Base-by-base conservation (phyloP, 23 red algal genomes). In the Gracilaria vermiculophylla region DNA sequence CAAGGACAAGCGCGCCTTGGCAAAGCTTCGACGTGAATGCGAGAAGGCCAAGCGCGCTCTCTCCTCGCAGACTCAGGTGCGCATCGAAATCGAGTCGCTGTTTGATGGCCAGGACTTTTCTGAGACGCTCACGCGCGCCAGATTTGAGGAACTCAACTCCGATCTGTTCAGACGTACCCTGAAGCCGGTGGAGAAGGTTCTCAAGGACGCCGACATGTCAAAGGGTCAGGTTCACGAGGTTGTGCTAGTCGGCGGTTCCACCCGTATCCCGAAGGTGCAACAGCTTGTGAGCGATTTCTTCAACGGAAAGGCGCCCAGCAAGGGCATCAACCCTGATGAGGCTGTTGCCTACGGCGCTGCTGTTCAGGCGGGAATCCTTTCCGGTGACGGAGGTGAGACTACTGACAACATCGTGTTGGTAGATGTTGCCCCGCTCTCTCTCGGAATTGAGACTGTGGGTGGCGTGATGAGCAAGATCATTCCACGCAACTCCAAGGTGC, bases 401-500 rank as follows among this genome's bases (percentile, higher is more conserved):
- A 93, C 95, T 39, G 92, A 98, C 20, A 76, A 89, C 49, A 92
- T 98, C 51, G 91, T 98, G 25, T 65, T 98, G 24, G 72, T 98
- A 27, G 96, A 98, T 67, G 96, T 98, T 23, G 88, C 96, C 24
- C 96, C 96, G 11, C 91, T 98, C 13, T 98, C 96, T 41, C 93
- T 98, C 34, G 96, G 96, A 54, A 98, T 98, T 67, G 96, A 98
- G 70, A 98, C 96, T 45, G 96, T 98, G 42, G 96, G 96, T 20
- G 96, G 96, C 66, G 93, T 98, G 32, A 98, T 98, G 96, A 95
- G 92, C 76, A 98, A 98, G 69, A 94, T 98, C 73, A 98, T 98
- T 36, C 89, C 94, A 17, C 81, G 96, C 44, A 94, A 94, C 90
- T 91, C 96, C 13, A 91, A 90, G 51, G 94, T 98, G 23, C 96